Evolutionary conservation across 108 stramenopile species (phyloP).

Genomic region (Nitzschia sp.): DNA sequence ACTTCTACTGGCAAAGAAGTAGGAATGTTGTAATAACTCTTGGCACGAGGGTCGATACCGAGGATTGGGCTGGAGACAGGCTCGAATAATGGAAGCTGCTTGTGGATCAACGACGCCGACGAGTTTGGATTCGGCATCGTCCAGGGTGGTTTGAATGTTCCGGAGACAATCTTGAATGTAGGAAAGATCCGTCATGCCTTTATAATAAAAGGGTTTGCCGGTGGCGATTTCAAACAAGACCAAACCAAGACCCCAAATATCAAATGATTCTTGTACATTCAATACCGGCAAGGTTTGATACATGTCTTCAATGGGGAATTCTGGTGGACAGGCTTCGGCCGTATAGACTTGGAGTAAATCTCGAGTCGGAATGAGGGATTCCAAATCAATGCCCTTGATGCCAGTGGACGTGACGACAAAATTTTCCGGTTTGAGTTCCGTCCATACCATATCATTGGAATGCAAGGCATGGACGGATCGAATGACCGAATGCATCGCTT

Average conservation of each 20-base stretch:
- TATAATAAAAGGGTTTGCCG: slow-evolving; percentile 28
- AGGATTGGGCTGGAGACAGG: neutral
- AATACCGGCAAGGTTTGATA: slow-evolving; percentile 23
- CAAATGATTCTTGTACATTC: slow-evolving; percentile 56
- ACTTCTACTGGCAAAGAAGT: too few relatives aligned
- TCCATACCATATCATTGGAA: slow-evolving; percentile 71
- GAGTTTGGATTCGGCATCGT: neutral
- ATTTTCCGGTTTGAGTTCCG: slow-evolving; percentile 83
- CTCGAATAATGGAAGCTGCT: neutral
- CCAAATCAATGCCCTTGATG: slow-evolving; percentile 32
- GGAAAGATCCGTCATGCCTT: neutral
- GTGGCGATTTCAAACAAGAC: slow-evolving; percentile 73
- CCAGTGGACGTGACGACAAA: slow-evolving; percentile 43
- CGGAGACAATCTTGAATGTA: neutral
- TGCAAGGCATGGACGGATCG: slow-evolving; percentile 56
- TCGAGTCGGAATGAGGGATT: slow-evolving; percentile 34
- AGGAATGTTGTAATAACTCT: neutral
- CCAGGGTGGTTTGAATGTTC: neutral
- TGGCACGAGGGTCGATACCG: neutral
- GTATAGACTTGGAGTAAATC: slow-evolving; percentile 57
- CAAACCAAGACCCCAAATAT: slow-evolving; percentile 80
- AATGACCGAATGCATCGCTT: neutral
- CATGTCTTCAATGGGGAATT: slow-evolving; percentile 48
- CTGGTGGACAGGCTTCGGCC: slow-evolving; percentile 42
- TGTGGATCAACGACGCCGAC: neutral